Evolutionary conservation across 352 stramenopile species (phyloP).

Genomic region (Elongisporangium senticosum): DNA sequence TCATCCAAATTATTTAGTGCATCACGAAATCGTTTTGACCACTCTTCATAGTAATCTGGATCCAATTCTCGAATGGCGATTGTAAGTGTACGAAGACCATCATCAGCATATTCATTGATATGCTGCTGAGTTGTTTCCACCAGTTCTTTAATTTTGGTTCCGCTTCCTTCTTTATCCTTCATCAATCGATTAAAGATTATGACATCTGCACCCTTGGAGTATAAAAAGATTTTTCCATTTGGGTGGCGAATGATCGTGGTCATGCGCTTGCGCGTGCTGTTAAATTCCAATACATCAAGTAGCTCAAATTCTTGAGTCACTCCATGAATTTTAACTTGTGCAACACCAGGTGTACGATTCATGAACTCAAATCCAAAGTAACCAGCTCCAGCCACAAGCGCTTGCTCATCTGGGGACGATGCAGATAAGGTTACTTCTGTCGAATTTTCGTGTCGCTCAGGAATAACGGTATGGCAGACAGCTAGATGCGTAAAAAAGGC

Average conservation of each 20-base stretch:
- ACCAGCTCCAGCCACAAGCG: conserved; percentile 66
- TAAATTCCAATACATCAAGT: conserved; percentile 89
- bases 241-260: conserved; percentile 82
- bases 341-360: conserved; percentile 53
- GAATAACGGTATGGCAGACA: conserved; percentile 96
- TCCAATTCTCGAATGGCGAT: conserved; percentile 69
- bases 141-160: conserved; percentile 18
- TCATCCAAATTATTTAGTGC: conserved; percentile 68
- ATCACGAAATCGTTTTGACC: conserved; percentile 52
- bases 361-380: conserved; percentile 78
- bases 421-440: conserved; percentile 56
- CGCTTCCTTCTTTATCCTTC: conserved; percentile 21
- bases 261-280: conserved; percentile 92
- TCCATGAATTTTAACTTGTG: conserved; percentile 42
- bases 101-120: conserved; percentile 80
- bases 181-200: conserved; percentile 53
- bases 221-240: conserved; percentile 53
- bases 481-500: conserved; percentile 85
- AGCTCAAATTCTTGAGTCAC: conserved; percentile 56
- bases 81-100: conserved; percentile 85
- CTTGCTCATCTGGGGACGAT: conserved; percentile 84
- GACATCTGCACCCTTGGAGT: conserved; percentile 70
- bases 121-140: conserved; percentile 43
- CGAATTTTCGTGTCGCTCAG: conserved; percentile 87
- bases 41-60: conserved; percentile 40